Evolutionary conservation across 2,329 filamentous ascomycete genomes (phyloP).

Genomic region (Stagonosporopsis rhizophila): DNA sequence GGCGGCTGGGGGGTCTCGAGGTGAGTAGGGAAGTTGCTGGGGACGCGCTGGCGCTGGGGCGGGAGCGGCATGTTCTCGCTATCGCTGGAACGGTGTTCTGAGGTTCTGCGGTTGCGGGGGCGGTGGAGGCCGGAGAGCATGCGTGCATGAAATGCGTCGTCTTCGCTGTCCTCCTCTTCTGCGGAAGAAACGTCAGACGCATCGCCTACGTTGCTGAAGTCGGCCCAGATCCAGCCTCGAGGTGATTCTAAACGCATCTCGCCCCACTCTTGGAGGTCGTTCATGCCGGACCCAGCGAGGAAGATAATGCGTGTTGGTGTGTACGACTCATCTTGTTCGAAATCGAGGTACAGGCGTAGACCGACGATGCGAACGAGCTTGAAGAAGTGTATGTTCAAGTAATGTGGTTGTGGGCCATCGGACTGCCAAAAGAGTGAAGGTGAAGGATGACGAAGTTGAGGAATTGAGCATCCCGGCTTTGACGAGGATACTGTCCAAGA

Average conservation of each 20-base stretch:
- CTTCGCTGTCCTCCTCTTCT: conserved; percentile 29
- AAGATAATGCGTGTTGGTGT: conserved; percentile 93
- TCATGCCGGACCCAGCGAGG: conserved; percentile 86
- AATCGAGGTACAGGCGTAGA: conserved; percentile 87
- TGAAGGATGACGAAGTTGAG: conserved; percentile 76
- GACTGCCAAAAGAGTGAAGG: conserved; percentile 82
- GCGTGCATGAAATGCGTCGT: conserved; percentile 21
- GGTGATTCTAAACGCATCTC: conserved; percentile 80
- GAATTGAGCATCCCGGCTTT: conserved; percentile 81
- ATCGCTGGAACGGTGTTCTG: conserved; percentile 9
- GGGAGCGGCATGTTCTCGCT: conserved; percentile 16
- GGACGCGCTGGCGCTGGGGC: conserved; percentile 14
- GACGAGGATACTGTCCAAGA: conserved; percentile 83
- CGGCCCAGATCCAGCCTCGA: conserved; percentile 88
- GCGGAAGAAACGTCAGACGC: conserved; percentile 30
- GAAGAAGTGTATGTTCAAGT: conserved; percentile 84
- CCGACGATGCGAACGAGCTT: conserved; percentile 80
- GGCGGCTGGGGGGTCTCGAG: conserved; percentile 2
- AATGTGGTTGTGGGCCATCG: conserved; percentile 83
- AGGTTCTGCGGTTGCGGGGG: conserved; percentile 15
- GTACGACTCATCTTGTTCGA: conserved; percentile 92
- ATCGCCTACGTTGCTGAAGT: conserved; percentile 68
- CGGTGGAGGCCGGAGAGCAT: conserved; percentile 6
- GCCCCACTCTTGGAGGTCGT: conserved; percentile 88
- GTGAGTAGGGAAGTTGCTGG: conserved; percentile 14